phyloP scores from a whole-genome alignment of 495 filamentous ascomycete genomes.

The Cercophora sp. region DNA sequence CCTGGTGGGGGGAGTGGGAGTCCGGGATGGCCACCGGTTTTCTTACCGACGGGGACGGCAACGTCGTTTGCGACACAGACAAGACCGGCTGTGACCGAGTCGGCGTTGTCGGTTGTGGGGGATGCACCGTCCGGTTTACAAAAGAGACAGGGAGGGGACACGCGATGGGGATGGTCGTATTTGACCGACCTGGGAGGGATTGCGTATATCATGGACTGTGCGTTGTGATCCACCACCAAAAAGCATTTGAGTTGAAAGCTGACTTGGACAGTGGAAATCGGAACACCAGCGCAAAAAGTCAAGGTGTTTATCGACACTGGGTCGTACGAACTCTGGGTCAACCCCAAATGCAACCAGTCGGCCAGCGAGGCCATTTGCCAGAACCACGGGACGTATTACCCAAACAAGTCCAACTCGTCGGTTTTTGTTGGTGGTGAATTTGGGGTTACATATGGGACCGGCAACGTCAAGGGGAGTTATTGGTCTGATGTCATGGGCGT shows the following conservation, averaged over 20 bases:
- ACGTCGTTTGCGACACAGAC: not conserved
- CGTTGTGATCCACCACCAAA: slow-evolving; percentile 4
- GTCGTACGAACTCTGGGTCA: slow-evolving; percentile 44
- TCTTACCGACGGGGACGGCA: not conserved
- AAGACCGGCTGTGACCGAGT: not conserved
- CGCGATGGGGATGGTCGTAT: slow-evolving; percentile 28
- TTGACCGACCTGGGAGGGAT: slow-evolving; percentile 33
- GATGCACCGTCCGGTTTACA: not conserved
- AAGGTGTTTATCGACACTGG: slow-evolving; percentile 45
- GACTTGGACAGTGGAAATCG: slow-evolving; percentile 36
- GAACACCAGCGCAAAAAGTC: slow-evolving; percentile 39
- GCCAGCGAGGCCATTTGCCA: slow-evolving; percentile 32
- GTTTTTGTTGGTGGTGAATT: slow-evolving; percentile 29
- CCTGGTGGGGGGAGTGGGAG: not conserved
- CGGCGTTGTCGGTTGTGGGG: not conserved
- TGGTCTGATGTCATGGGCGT: slow-evolving; percentile 38
- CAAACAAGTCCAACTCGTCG: slow-evolving; percentile 34
- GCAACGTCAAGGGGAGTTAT: slow-evolving; percentile 36
- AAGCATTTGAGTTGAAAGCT: too few species aligned
- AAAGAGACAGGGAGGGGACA: not conserved
- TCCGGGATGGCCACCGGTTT: not conserved
- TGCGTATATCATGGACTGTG: slow-evolving; percentile 39
- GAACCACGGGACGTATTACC: slow-evolving; percentile 39
- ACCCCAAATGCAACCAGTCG: slow-evolving; percentile 37
- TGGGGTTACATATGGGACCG: slow-evolving; percentile 38